phyloP scores from a whole-genome alignment of 345 rosid genomes.

The Abelmoschus esculentus region DNA sequence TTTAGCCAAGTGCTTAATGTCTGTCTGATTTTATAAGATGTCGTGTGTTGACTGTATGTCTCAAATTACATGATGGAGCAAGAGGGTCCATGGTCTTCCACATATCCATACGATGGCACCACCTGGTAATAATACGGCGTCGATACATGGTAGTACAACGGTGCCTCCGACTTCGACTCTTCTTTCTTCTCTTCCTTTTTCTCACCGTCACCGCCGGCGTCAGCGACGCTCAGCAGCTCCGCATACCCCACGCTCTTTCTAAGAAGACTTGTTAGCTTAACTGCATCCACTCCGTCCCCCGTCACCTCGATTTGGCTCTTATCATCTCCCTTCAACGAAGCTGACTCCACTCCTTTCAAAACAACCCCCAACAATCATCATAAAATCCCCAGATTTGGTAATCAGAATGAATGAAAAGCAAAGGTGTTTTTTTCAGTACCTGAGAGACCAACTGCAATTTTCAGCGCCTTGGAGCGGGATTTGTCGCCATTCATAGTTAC shows the following conservation, averaged over 20 bases:
- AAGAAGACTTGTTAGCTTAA: conserved; percentile 16
- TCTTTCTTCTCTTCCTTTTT: neutral
- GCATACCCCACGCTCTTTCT: conserved; percentile 38
- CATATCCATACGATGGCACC: neutral
- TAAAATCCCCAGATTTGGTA: neutral
- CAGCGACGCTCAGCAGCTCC: conserved; percentile 28
- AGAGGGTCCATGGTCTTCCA: neutral
- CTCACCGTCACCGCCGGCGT: neutral
- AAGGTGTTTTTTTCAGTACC: conserved; percentile 7
- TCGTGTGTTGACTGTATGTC: neutral
- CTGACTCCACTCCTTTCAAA: conserved; percentile 34
- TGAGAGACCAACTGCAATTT: conserved; percentile 11
- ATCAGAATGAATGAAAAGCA: neutral
- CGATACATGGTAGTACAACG: neutral
- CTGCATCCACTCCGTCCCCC: conserved; percentile 34
- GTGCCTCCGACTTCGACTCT: neutral
- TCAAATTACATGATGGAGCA: conserved; percentile 19
- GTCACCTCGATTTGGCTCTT: conserved; percentile 43
- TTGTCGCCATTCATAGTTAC: conserved; percentile 17
- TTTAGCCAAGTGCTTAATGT: neutral
- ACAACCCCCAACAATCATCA: neutral
- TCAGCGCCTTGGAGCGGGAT: conserved; percentile 21
- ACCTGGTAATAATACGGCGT: neutral
- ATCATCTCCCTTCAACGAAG: conserved; percentile 34
- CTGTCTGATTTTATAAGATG: neutral